These are phyloP conservation scores for Smithsoniella earleae DNA, from an alignment of 163 green algal genomes.

Conservation along the genomic window DNA sequence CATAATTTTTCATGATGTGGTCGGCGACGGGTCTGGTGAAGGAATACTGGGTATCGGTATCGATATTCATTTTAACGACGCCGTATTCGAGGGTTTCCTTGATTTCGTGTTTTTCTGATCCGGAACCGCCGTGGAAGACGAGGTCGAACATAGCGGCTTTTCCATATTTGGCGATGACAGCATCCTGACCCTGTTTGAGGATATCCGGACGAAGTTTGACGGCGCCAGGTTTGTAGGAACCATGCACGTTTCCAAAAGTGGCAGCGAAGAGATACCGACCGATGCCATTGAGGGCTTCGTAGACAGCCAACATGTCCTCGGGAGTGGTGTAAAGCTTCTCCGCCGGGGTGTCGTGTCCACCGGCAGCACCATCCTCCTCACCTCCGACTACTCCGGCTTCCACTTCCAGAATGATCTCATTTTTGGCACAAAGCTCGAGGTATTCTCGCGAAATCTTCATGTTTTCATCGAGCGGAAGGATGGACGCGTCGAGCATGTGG, in stretches of 20 bases:
- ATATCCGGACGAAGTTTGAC: too few relatives aligned
- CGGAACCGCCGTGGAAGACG: slow-evolving; percentile 45
- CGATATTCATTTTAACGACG: slow-evolving; percentile 49
- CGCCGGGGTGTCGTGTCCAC: slow-evolving; percentile 35
- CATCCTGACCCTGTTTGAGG: too few relatives aligned
- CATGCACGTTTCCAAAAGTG: slow-evolving; percentile 45
- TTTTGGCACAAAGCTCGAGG: slow-evolving; percentile 33
- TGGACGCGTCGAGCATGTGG: slow-evolving; percentile 42
- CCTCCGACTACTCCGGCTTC: slow-evolving; percentile 43
- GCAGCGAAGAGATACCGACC: slow-evolving; percentile 38
- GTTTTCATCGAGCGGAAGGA: slow-evolving; percentile 43
- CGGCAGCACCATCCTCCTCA: slow-evolving; percentile 45
- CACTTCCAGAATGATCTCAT: slow-evolving; percentile 41
- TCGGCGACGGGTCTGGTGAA: too few relatives aligned
- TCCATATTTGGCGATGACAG: too few relatives aligned
- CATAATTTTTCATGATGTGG: too few relatives aligned
- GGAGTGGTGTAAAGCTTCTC: slow-evolving; percentile 43
- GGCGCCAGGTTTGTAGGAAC: slow-evolving; percentile 44
- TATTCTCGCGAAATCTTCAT: slow-evolving; percentile 44
- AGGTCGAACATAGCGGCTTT: slow-evolving; percentile 41
- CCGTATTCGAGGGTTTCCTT: slow-evolving; percentile 39
- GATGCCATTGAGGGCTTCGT: slow-evolving; percentile 37
- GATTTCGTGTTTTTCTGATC: slow-evolving; percentile 40
- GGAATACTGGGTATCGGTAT: slow-evolving; percentile 47
- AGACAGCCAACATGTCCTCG: slow-evolving; percentile 41